Evolutionary conservation across 345 rosid genomes (phyloP), one percentile per base, ranked within the genome.

Genomic region (Eucalyptus microcorys): DNA sequence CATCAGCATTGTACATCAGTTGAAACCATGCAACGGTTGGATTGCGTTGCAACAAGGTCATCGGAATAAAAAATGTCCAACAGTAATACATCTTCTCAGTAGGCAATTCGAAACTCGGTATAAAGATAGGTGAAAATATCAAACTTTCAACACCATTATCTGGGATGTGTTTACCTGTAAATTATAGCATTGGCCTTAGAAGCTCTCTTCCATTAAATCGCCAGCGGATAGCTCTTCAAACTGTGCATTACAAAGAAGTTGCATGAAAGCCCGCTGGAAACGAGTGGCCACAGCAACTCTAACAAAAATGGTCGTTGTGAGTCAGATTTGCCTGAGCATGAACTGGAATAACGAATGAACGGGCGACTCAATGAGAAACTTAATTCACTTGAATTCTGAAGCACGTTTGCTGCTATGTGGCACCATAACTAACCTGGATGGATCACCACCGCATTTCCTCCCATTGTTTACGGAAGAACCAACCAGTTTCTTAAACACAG

Each of bases 191-290:
- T 96, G 86, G 99, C 96, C 90, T 96, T 94, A 32, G 97, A 94
- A 7, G 99, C 95, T 91, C 90, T 96, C 91, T 95, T 95, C 99
- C 99, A 97, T 94, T 95, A 97, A 94, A 94, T 97, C 99, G 90
- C 90, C 89, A 71, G 95, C 95, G 24, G 99, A 97, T 89, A 97
- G 94, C 91, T 97, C 99, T 92, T 96, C 95, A 91, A 97, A 97
- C 92, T 95, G 96, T 66, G 99, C 99, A 92, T 93, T 91, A 86
- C 89, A 83, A 30, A 97, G 99, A 88, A 97, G 99, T 93, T 93
- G 97, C 98, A 96, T 96, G 91, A 96, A 97, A 93, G 96, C 93
- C 89, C 94, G 96, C 94, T 96, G 99, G 93, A 97, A 96, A 90
- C 96, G 97, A 9, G 97, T 91, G 87, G 97, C 96, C 92, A 93